Evolutionary conservation across 1,284 basidiomycete genomes (phyloP).

Genomic region (Ustilago trichophora): DNA sequence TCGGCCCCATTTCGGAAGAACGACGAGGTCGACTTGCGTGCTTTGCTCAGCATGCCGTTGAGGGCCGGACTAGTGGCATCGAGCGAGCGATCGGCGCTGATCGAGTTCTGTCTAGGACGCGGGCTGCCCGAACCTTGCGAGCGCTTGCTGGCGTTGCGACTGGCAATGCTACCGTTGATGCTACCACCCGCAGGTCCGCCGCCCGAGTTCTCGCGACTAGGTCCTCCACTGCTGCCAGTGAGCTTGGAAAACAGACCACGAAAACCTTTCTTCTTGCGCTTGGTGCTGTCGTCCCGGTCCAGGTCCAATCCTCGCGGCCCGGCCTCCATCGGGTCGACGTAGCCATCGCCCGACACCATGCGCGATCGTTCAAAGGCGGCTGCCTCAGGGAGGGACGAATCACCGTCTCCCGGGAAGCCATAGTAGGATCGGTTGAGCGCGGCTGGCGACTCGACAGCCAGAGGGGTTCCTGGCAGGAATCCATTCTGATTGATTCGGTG

Average conservation of each 20-base stretch:
- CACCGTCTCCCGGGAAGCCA: conserved; percentile 56
- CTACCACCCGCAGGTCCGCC: conserved; percentile 13
- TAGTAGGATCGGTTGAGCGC: conserved; percentile 48
- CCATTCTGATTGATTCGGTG: conserved; percentile 55
- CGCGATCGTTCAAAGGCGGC: conserved; percentile 32
- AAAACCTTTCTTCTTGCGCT: conserved; percentile 55
- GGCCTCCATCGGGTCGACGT: conserved; percentile 43
- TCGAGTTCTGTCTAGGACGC: conserved; percentile 29
- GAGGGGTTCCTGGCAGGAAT: conserved; percentile 46
- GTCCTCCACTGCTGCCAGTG: conserved; percentile 25
- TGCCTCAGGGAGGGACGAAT: conserved; percentile 29
- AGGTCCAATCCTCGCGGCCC: conserved; percentile 31
- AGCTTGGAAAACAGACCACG: conserved; percentile 53
- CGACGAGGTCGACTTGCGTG: conserved; percentile 41
- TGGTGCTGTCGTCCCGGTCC: conserved; percentile 22
- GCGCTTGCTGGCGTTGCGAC: conserved; percentile 42
- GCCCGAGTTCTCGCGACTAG: conserved; percentile 17
- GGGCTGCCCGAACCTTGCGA: conserved; percentile 44
- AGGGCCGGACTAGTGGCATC: conserved; percentile 20
- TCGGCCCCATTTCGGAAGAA: conserved; percentile 38
- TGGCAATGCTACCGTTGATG: conserved; percentile 43
- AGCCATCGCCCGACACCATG: conserved; percentile 39
- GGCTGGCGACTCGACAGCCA: conserved; percentile 37
- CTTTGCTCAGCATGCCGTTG: conserved; percentile 37
- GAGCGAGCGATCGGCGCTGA: conserved; percentile 40